Conservation (phyloP, 2,329 filamentous ascomycete genomes). For the Fusarium succisae region DNA sequence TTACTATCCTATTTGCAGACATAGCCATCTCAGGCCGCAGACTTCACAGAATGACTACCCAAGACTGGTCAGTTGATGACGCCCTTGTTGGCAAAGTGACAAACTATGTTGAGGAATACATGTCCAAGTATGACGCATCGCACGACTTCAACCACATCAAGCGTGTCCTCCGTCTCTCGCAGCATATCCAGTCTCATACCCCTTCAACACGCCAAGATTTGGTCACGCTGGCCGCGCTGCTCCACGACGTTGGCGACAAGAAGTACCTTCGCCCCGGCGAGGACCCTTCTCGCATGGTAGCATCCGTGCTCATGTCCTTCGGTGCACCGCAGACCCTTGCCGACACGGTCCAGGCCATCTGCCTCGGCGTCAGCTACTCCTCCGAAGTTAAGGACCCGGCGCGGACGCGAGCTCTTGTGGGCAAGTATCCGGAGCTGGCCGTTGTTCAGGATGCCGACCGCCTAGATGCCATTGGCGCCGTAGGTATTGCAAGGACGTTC, state of each 20-base stretch:
- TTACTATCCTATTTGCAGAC: neutral
- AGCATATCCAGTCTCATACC: slow-evolving; percentile 67
- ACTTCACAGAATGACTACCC: slow-evolving; percentile 34
- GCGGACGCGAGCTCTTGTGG: slow-evolving; percentile 69
- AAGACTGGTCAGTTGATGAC: slow-evolving; percentile 45
- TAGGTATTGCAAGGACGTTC: slow-evolving; percentile 78
- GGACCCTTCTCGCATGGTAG: slow-evolving; percentile 65
- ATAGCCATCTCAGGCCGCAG: neutral
- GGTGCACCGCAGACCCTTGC: slow-evolving; percentile 69
- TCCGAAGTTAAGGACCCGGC: slow-evolving; percentile 74
- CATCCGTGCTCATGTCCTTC: slow-evolving; percentile 62
- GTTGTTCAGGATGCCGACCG: slow-evolving; percentile 93
- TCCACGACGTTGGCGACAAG: slow-evolving; percentile 90
- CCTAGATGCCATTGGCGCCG: slow-evolving; percentile 87
- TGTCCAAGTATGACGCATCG: slow-evolving; percentile 82
- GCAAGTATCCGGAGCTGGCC: slow-evolving; percentile 67
- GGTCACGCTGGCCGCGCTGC: slow-evolving; percentile 75
- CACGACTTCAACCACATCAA: slow-evolving; percentile 89
- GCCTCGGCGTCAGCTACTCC: slow-evolving; percentile 80
- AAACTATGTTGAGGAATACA: slow-evolving; percentile 74
- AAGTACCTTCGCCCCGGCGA: slow-evolving; percentile 75
- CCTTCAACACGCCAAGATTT: slow-evolving; percentile 52
- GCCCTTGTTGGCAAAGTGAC: slow-evolving; percentile 66
- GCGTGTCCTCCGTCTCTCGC: slow-evolving; percentile 79
- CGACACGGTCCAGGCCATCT: slow-evolving; percentile 74